Evolutionary conservation across 2,329 filamentous ascomycete genomes (phyloP).

Genomic region (Juglanconis sp.): DNA sequence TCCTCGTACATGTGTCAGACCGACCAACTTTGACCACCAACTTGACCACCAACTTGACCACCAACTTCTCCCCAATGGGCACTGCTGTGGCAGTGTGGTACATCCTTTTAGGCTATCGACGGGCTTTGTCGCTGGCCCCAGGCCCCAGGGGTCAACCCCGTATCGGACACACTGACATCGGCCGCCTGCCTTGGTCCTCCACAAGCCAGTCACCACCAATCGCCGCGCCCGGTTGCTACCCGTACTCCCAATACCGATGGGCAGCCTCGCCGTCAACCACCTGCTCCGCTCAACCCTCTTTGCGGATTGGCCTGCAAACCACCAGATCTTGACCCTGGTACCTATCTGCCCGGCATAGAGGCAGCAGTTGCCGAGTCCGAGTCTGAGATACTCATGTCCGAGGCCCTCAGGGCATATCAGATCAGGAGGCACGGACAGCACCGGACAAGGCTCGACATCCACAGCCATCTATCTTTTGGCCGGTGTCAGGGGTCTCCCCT

Average conservation of each 20-base stretch:
- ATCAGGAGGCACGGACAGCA: not conserved
- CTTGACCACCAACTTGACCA: not conserved
- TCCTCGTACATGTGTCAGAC: not conserved
- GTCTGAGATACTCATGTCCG: not conserved
- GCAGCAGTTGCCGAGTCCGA: not conserved
- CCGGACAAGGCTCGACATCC: not conserved
- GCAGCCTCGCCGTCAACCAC: not conserved
- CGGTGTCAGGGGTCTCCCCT: conserved; percentile 7
- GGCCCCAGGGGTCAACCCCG: not conserved
- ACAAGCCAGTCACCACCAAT: not conserved
- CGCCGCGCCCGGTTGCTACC: not conserved
- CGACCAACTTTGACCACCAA: not conserved
- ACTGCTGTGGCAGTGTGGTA: not conserved
- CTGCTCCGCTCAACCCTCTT: not conserved
- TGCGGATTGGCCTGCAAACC: not conserved
- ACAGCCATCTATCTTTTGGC: conserved; percentile 4
- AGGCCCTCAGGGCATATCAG: not conserved
- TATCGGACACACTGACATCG: not conserved
- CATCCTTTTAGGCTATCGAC: not conserved
- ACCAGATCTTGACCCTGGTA: not conserved
- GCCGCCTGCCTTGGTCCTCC: not conserved
- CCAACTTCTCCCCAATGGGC: not conserved
- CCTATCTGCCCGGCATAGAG: too few species aligned
- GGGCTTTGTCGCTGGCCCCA: not conserved
- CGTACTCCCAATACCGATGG: not conserved